A percentile compares a stretch with the other conserved stretches of the same genome.
Evolutionary conservation across 805 yeast species (phyloP).

Genomic region (Lachancea mirantina): DNA sequence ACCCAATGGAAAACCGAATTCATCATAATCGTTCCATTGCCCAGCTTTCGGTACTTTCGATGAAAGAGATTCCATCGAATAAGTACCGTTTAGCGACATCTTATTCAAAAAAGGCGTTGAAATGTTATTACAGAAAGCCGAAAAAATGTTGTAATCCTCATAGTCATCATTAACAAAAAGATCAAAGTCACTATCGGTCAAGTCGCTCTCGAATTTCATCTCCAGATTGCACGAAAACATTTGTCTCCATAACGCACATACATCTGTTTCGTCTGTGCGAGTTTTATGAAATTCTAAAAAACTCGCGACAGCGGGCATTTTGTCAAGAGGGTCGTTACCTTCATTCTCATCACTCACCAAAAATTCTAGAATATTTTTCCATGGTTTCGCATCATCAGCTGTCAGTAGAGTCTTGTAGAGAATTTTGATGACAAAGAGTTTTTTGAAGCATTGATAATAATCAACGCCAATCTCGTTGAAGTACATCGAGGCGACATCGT

Average conservation of each 20-base stretch:
- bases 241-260: not conserved
- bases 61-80: too few species aligned
- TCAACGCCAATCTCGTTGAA: constrained; percentile 27
- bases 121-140: constrained; percentile 4
- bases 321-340: not conserved
- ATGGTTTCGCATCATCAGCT: constrained; percentile 19
- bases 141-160: constrained; percentile 5
- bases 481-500: constrained; percentile 22
- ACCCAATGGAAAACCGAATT: too few species aligned
- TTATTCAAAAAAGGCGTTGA: constrained; percentile 3
- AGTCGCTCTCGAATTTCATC: not conserved
- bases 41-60: too few species aligned
- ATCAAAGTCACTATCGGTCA: not conserved
- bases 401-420: constrained; percentile 21
- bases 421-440: constrained; percentile 26
- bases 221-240: constrained; percentile 4
- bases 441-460: constrained; percentile 25
- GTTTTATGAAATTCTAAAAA: not conserved
- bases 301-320: not conserved
- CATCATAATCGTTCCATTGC: too few species aligned
- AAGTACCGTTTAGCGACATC: too few species aligned
- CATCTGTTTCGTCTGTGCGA: constrained; percentile 1
- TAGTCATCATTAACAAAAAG: not conserved
- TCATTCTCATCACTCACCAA: constrained; percentile 3
- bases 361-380: constrained; percentile 24